Conservation (phyloP, 2,329 filamentous ascomycete species). For the Pseudocercospora crystallina region DNA sequence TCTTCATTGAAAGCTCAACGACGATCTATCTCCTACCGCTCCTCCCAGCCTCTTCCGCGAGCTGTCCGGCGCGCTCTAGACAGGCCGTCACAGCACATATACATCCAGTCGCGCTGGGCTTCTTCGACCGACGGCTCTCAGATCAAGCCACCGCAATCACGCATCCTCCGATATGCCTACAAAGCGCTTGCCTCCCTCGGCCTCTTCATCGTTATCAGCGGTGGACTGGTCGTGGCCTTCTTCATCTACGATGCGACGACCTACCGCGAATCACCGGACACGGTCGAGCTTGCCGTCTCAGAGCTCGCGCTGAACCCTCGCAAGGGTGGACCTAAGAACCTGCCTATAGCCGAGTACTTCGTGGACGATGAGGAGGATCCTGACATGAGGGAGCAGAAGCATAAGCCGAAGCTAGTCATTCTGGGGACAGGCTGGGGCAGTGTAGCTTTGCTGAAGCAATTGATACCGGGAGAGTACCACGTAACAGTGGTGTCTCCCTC, state of each 20-base stretch:
- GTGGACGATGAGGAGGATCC: constrained; percentile 85
- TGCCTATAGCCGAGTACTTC: constrained; percentile 83
- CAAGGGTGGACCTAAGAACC: constrained; percentile 86
- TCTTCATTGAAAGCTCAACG: constrained; percentile 3
- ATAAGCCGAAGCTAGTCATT: constrained; percentile 91
- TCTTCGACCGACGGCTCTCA: constrained; percentile 12
- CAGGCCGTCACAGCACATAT: constrained; percentile 14
- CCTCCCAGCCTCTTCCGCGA: constrained; percentile 17
- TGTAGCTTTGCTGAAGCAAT: constrained; percentile 83
- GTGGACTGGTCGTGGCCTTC: constrained; percentile 72
- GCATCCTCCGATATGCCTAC: constrained; percentile 58
- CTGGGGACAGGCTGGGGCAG: constrained; percentile 94
- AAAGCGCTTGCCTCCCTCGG: constrained; percentile 71
- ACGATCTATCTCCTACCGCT: constrained; percentile 10
- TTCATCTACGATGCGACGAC: constrained; percentile 93
- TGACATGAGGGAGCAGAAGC: constrained; percentile 67
- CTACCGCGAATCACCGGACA: constrained; percentile 70
- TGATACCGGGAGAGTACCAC: constrained; percentile 90
- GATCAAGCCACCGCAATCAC: constrained; percentile 23
- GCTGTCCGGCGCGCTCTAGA: constrained; percentile 15
- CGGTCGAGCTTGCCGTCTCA: constrained; percentile 77
- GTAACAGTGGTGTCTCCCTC: constrained; percentile 91
- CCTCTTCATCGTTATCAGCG: constrained; percentile 70
- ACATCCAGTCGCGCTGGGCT: constrained; percentile 21
- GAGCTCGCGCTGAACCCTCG: constrained; percentile 77